Evolutionary conservation across 306 rosid species (phyloP), one percentile per base, ranked within the genome.

Genomic region (Albizia julibrissin): DNA sequence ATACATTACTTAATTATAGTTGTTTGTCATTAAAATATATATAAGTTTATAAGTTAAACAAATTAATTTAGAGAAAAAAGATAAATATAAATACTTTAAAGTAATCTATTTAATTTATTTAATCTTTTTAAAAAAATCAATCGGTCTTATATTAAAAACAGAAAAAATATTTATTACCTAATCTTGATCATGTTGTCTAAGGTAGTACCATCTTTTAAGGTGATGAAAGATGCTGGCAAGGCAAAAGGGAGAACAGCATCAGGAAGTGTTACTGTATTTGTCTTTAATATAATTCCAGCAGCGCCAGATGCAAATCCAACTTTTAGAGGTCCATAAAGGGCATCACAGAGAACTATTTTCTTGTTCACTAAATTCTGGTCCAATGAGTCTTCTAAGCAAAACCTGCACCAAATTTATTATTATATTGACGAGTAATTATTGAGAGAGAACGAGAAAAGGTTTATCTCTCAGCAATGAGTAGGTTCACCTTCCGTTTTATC

Each of bases 271-370:
- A 9, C 1, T 21, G 5, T 47, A 1, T 16, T 22, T 9, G 3
- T 3, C 2, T 42, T 26, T 7, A 69, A 9, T 69, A 69, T 13
- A n/a, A 58, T 9, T 18, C 90, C 92, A 29, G 16, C 44, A 5
- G 83, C 82, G 3, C 78, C 81, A 1, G 76, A 69, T 42, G 52
- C 74, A 42, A 44, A 24, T 8, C 58, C 75, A 22, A 22, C 10
- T 71, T 44, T 0, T 19, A 1, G 0, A 10, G 75, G 22, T 24
- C 8, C 37, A 44, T 5, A 14, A 13, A 0, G 1, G 46, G 3
- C 43, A 0, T 89, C 90, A 5, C 90, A 87, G 0, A 87, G 49
- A 59, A 89, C 81, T 70, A 87, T 87, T 81, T 85, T 89, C 10
- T 87, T 85, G n/a, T 71, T 34, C 2, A 84, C 83, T 67, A 47